Base-by-base conservation (phyloP, 129 eudicot species). In the Helichrysum umbraculigerum region DNA sequence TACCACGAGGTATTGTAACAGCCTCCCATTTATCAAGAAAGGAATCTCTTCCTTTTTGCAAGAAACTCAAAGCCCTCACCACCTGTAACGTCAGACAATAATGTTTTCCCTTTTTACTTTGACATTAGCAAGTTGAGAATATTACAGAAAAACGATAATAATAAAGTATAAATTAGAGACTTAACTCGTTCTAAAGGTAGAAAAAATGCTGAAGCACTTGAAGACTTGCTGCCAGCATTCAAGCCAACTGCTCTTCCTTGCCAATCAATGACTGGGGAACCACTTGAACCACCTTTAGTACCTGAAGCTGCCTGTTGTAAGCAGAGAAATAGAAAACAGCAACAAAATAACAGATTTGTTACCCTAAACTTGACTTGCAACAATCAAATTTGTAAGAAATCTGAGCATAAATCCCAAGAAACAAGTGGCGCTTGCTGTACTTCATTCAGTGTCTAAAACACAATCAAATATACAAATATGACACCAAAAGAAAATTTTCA, bases 221-320 rank as follows among this genome's bases (percentile, higher is more conserved):
- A 91, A 54, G 97, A 87, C 85, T 94, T 94, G 86, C 97, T 87
- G 63, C 98, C 98, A 77, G 98, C 98, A 91, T 94, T 94, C 71
- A 94, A 85, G 54, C 97, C 98, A 79, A 94, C 92, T 11, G 97
- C 98, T 85, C 97, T 84, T 17, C 98, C 98, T 86, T 87, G 96
- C 91, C 97, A 91, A 79, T 94, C 96, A 44, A 94, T 84, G 21
- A 94, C 98, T 25, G 98, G 98, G 75, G 98, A 94, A 61, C 98
- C 98, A 83, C 98, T 94, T 73, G 98, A 94, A 79, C 98, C 98
- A 47, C 98, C 98, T 85, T 94, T 94, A 25, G 98, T 94, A 39
- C 98, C 98, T 76, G 98, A 94, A 79, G 98, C 98, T 15, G 98
- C 98, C 98, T 94, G 81, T 56, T 30, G 77, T 57, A 37, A 20